phyloP scores from a whole-genome alignment of 2,329 filamentous ascomycete genomes.

The Aspergillus fumigatiaffinis region DNA sequence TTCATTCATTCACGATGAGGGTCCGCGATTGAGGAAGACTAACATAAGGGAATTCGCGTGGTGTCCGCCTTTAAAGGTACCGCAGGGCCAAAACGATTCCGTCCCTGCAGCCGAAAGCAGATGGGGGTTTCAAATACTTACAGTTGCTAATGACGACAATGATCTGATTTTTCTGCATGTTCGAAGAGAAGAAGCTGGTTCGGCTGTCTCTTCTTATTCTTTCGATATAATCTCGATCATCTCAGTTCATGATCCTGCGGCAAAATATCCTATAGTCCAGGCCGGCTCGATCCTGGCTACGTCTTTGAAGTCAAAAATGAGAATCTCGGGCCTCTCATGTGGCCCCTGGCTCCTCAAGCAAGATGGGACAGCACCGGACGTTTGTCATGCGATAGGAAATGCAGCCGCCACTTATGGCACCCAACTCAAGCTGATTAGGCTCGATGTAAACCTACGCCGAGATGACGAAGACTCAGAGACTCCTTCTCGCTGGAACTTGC shows the following conservation, averaged over 20 bases:
- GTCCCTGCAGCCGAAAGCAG: slow-evolving; percentile 19
- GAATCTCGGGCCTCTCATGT: slow-evolving; percentile 27
- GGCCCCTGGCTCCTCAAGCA: slow-evolving; percentile 29
- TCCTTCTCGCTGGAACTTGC: slow-evolving; percentile 4
- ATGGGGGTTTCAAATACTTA: slow-evolving; percentile 35
- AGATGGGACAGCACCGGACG: background rate
- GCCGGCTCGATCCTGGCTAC: slow-evolving; percentile 28
- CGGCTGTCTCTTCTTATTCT: slow-evolving; percentile 11
- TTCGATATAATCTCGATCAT: slow-evolving; percentile 25
- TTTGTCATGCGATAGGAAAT: slow-evolving; percentile 18
- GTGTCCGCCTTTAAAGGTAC: slow-evolving; percentile 29
- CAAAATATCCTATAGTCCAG: slow-evolving; percentile 15
- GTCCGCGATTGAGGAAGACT: slow-evolving; percentile 23
- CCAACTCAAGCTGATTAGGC: slow-evolving; percentile 24
- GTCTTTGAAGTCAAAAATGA: slow-evolving; percentile 21
- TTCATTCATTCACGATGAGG: slow-evolving; percentile 17
- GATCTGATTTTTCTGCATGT: slow-evolving; percentile 33
- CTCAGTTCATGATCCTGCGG: slow-evolving; percentile 11
- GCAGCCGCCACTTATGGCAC: slow-evolving; percentile 28
- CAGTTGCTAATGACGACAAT: slow-evolving; percentile 37
- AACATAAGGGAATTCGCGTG: slow-evolving; percentile 43
- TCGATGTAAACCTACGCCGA: slow-evolving; percentile 14
- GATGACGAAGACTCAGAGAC: background rate
- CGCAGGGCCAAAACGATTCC: slow-evolving; percentile 4
- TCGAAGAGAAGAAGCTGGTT: slow-evolving; percentile 8